A percentile compares a stretch with the other conserved stretches of the same genome.
Evolutionary conservation across 371 early-diverging fungal genomes (phyloP).

Genomic region (Aphelidium insulamus): DNA sequence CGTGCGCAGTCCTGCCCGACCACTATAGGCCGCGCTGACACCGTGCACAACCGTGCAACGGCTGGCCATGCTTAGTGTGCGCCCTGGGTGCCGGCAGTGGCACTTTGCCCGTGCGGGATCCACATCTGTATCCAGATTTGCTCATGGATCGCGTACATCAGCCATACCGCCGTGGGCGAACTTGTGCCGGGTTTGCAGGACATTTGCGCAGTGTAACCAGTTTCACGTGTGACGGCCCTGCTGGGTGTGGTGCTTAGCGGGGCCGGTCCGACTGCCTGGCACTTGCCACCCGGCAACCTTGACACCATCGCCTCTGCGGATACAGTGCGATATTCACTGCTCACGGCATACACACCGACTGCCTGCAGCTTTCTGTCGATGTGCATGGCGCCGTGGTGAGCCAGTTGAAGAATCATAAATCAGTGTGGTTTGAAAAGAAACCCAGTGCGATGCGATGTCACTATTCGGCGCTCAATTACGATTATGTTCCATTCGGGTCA

Average conservation of each 20-base stretch:
- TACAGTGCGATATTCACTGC: too few relatives aligned
- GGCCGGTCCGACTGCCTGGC: constrained; percentile 87
- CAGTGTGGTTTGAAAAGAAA: too few relatives aligned
- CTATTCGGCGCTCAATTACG: too few relatives aligned
- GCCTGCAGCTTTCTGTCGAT: too few relatives aligned
- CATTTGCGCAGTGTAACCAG: constrained; percentile 49
- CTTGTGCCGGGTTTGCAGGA: constrained; percentile 82
- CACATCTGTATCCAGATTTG: constrained; percentile 16
- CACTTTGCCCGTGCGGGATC: background rate
- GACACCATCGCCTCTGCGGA: constrained; percentile 52
- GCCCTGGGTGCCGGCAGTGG: constrained; percentile 53
- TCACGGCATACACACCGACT: too few relatives aligned
- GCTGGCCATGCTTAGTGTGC: constrained; percentile 54
- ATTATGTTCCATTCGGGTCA: too few relatives aligned
- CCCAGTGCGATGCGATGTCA: too few relatives aligned
- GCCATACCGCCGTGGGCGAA: constrained; percentile 72
- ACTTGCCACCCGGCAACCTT: constrained; percentile 52
- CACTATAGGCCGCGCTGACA: constrained; percentile 48
- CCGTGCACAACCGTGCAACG: constrained; percentile 74
- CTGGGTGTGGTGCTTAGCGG: constrained; percentile 83
- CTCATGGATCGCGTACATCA: constrained; percentile 91
- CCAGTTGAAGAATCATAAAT: too few relatives aligned
- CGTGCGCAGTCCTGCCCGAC: constrained; percentile 63
- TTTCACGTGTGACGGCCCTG: constrained; percentile 47
- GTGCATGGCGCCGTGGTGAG: too few relatives aligned